A percentile compares a stretch with the other conserved stretches of the same genome.
Evolutionary conservation across 2,329 filamentous ascomycete genomes (phyloP).

Genomic region (Cladosporium sp.): DNA sequence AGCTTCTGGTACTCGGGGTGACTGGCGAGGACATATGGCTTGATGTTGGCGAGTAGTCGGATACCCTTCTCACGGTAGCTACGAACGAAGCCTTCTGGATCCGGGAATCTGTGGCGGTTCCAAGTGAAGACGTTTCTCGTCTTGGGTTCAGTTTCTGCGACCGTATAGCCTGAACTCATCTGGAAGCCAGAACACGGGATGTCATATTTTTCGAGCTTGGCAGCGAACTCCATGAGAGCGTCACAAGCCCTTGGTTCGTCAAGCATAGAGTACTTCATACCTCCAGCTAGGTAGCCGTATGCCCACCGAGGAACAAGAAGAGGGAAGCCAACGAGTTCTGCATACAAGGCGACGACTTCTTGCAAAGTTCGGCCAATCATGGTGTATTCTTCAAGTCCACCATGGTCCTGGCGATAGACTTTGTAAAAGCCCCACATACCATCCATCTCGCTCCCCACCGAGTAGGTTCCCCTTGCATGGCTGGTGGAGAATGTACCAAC

Average conservation of each 20-base stretch:
- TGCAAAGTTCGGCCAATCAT: conserved; percentile 66
- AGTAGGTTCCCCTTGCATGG: conserved; percentile 64
- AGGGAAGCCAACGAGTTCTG: conserved; percentile 67
- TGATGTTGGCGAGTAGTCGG: conserved; percentile 69
- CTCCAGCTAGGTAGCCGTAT: conserved; percentile 71
- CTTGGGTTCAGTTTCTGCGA: conserved; percentile 66
- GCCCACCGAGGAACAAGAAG: conserved; percentile 69
- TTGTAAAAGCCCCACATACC: conserved; percentile 75
- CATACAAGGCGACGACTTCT: conserved; percentile 67
- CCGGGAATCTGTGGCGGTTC: conserved; percentile 69
- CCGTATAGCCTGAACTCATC: conserved; percentile 72
- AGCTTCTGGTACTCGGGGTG: conserved; percentile 68
- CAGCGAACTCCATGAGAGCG: conserved; percentile 61
- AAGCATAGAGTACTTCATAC: conserved; percentile 61
- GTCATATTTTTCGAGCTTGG: conserved; percentile 57
- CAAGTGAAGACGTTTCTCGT: conserved; percentile 71
- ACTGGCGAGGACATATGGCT: conserved; percentile 67
- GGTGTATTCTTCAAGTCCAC: conserved; percentile 70
- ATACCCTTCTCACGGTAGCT: conserved; percentile 66
- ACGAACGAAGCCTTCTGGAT: conserved; percentile 63
- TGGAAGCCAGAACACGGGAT: conserved; percentile 72
- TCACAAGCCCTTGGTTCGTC: conserved; percentile 58
- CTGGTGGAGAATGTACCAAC: conserved; percentile 69
- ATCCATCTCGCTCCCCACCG: conserved; percentile 71
- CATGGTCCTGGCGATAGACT: conserved; percentile 70